Conservation (phyloP, 2,329 filamentous ascomycete genomes). For the Ophidiomyces ophidiicola region DNA sequence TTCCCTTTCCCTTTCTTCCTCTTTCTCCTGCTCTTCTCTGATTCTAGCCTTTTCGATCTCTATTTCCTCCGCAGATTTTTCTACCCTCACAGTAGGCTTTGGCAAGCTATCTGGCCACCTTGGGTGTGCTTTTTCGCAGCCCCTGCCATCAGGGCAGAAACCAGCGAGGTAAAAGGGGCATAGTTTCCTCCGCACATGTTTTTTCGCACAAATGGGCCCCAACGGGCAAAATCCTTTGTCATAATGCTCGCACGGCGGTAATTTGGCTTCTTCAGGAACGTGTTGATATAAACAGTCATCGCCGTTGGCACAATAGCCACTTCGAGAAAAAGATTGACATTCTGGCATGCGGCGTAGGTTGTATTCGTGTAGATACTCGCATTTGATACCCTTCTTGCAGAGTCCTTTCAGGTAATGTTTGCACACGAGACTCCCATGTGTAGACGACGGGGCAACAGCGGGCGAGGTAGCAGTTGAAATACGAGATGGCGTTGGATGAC, state of each 20-base stretch:
- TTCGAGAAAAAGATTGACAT: constrained; percentile 90
- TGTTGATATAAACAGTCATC: constrained; percentile 93
- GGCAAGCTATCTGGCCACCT: constrained; percentile 58
- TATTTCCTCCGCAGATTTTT: constrained; percentile 61
- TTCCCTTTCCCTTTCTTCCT: constrained; percentile 44
- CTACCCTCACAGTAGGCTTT: constrained; percentile 48
- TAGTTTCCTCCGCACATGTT: constrained; percentile 69
- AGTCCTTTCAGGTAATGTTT: constrained; percentile 97
- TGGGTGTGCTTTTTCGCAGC: constrained; percentile 70
- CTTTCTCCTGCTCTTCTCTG: constrained; percentile 48
- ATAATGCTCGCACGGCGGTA: constrained; percentile 79
- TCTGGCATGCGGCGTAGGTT: constrained; percentile 97
- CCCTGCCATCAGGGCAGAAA: constrained; percentile 75
- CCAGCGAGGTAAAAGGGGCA: constrained; percentile 83
- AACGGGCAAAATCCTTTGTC: constrained; percentile 89
- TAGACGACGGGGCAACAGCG: constrained; percentile 31
- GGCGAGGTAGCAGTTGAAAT: constrained; percentile 35
- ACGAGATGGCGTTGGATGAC: constrained; percentile 49
- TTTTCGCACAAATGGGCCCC: constrained; percentile 74
- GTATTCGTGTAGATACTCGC: constrained; percentile 98
- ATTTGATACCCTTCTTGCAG: constrained; percentile 93
- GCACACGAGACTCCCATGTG: constrained; percentile 60
- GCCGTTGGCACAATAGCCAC: constrained; percentile 89
- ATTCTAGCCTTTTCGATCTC: constrained; percentile 44
- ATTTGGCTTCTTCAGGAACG: constrained; percentile 67